Evolutionary conservation across 2,329 filamentous ascomycete species (phyloP).

Genomic region (Fusarium penzigii): DNA sequence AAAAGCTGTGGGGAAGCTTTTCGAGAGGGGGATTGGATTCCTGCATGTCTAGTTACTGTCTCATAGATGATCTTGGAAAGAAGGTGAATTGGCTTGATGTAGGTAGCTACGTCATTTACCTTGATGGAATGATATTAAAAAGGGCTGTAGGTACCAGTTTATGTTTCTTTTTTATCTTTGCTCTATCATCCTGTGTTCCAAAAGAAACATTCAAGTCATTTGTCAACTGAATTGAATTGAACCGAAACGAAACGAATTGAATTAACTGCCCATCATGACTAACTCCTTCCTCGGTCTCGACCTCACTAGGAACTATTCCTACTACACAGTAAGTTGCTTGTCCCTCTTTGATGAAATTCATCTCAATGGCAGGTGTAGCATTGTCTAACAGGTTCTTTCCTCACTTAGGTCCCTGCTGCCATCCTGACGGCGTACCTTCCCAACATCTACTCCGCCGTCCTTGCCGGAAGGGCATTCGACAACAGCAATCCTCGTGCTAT

Average conservation of each 20-base stretch:
- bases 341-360: no score
- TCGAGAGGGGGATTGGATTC: no score
- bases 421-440: constrained; percentile 39
- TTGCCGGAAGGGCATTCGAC: constrained; percentile 39
- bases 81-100: background rate
- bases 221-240: background rate
- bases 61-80: no score
- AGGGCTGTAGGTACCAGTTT: no score
- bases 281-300: constrained; percentile 35
- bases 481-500: constrained; percentile 40
- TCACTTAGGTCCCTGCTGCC: constrained; percentile 41
- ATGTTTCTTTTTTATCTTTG: no score
- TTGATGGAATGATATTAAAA: no score
- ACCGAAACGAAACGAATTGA: background rate
- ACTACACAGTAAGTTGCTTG: constrained; percentile 29
- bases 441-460: constrained; percentile 34
- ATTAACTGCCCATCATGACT: constrained; percentile 24
- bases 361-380: background rate
- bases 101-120: background rate
- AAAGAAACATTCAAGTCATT: no score
- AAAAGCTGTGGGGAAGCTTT: no score
- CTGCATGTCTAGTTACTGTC: no score
- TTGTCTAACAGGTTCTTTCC: background rate
- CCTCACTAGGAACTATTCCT: constrained; percentile 38
- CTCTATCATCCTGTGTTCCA: no score